These are phyloP conservation scores for Phlegmacium glaucopus DNA, from an alignment of 768 basidiomycete species.

Conservation along the genomic window DNA sequence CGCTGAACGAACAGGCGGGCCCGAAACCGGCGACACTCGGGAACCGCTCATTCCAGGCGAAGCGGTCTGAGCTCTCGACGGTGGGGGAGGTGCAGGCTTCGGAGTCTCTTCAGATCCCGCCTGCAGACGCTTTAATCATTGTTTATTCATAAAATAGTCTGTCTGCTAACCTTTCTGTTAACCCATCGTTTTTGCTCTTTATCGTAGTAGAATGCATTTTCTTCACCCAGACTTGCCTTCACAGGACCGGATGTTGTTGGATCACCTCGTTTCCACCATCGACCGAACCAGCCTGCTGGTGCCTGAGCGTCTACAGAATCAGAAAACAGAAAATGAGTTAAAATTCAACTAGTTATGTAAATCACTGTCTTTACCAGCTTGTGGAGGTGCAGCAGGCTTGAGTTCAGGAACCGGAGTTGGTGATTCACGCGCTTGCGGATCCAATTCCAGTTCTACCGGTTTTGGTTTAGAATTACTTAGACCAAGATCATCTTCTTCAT, in stretches of 20 bases:
- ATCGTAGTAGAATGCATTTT: slow-evolving; percentile 89
- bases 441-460: slow-evolving; percentile 25
- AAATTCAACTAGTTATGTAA: too few species aligned
- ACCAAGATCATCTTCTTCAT: slow-evolving; percentile 87
- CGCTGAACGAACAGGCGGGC: slow-evolving; percentile 50
- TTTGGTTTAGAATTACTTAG: slow-evolving; percentile 70
- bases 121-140: slow-evolving; percentile 32
- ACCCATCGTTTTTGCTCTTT: slow-evolving; percentile 96
- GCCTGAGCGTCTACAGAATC: slow-evolving; percentile 6
- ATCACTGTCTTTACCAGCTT: slow-evolving; percentile 11
- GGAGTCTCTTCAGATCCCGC: slow-evolving; percentile 52
- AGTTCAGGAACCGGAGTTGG: slow-evolving; percentile 3
- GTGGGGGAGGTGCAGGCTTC: slow-evolving; percentile 68
- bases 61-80: slow-evolving; percentile 80
- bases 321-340: not conserved
- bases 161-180: slow-evolving; percentile 73
- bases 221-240: slow-evolving; percentile 90
- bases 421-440: slow-evolving; percentile 17
- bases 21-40: slow-evolving; percentile 23
- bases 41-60: slow-evolving; percentile 62
- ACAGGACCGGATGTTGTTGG: slow-evolving; percentile 60
- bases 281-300: slow-evolving; percentile 61
- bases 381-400: slow-evolving; percentile 17
- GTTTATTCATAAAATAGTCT: not conserved
- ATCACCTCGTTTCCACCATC: slow-evolving; percentile 74